A percentile compares a stretch with the other conserved stretches of the same genome.
Conservation (phyloP, 805 yeast genomes). For the Myxozyma neotropica region DNA sequence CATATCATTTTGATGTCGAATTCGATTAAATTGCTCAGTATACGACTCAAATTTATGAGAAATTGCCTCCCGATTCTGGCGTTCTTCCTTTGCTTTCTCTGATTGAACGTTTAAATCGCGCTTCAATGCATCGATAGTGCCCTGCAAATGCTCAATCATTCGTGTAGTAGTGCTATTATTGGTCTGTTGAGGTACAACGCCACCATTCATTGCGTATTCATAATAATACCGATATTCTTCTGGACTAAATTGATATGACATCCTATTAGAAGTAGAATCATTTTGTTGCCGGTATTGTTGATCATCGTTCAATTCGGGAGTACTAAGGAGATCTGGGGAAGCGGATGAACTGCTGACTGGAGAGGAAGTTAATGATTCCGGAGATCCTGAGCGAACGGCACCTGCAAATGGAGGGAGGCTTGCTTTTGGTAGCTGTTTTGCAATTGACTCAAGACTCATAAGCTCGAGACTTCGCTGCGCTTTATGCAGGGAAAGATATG, state of each 20-base stretch:
- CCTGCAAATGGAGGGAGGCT: not conserved
- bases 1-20: conserved; percentile 78
- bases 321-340: not conserved
- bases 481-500: not conserved
- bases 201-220: conserved; percentile 6
- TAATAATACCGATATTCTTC: conserved; percentile 9
- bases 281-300: not conserved
- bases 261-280: not conserved
- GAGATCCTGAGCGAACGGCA: not conserved
- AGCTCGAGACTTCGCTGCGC: conserved; percentile 27
- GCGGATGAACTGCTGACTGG: conserved; percentile 8
- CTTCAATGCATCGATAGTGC: conserved; percentile 58
- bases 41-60: conserved; percentile 55
- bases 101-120: conserved; percentile 49
- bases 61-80: conserved; percentile 54
- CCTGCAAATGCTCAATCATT: conserved; percentile 49
- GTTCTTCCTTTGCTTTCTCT: conserved; percentile 50
- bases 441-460: conserved; percentile 27
- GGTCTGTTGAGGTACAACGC: not conserved
- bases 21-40: conserved; percentile 52
- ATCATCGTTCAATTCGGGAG: not conserved
- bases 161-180: conserved; percentile 4
- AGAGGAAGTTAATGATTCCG: conserved; percentile 8
- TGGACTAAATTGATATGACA: conserved; percentile 10
- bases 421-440: conserved; percentile 21